These are phyloP conservation scores for Fusarium solani-melongenae DNA, from an alignment of 2,329 filamentous ascomycete genomes.

Conservation along the genomic window DNA sequence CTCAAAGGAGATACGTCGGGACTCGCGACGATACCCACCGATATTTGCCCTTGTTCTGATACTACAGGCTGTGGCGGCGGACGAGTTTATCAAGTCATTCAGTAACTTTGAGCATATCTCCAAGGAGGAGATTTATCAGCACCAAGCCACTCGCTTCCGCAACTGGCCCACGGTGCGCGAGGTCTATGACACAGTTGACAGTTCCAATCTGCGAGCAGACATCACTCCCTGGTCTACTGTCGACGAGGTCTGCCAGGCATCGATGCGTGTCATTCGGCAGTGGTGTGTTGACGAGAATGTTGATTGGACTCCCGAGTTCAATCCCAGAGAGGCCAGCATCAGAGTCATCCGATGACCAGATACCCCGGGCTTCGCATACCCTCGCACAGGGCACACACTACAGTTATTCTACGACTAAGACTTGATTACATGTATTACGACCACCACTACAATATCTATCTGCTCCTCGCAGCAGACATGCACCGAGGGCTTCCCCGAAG, in stretches of 20 bases:
- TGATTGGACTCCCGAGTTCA: constrained; percentile 57
- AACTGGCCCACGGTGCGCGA: constrained; percentile 48
- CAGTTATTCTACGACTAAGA: neutral
- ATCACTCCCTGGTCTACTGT: constrained; percentile 56
- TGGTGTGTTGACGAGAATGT: constrained; percentile 59
- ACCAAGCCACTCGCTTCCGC: constrained; percentile 42
- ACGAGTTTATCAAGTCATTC: constrained; percentile 57
- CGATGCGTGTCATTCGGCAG: constrained; percentile 53
- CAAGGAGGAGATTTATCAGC: constrained; percentile 36
- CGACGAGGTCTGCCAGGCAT: constrained; percentile 55
- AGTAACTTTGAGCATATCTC: constrained; percentile 37
- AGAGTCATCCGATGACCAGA: constrained; percentile 20
- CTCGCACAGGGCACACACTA: neutral
- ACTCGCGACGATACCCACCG: constrained; percentile 50
- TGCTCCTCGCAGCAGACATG: neutral
- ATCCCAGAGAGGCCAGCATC: constrained; percentile 38
- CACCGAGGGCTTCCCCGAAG: neutral
- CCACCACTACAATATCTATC: neutral
- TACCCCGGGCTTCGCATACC: neutral
- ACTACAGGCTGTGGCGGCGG: constrained; percentile 57
- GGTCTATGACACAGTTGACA: constrained; percentile 44
- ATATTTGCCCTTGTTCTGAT: constrained; percentile 56
- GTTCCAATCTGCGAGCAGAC: constrained; percentile 44
- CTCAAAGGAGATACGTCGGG: constrained; percentile 52
- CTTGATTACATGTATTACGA: constrained; percentile 17